Evolutionary conservation across 2,329 filamentous ascomycete genomes (phyloP).

Genomic region (Arthrobotrys sphaeroides): DNA sequence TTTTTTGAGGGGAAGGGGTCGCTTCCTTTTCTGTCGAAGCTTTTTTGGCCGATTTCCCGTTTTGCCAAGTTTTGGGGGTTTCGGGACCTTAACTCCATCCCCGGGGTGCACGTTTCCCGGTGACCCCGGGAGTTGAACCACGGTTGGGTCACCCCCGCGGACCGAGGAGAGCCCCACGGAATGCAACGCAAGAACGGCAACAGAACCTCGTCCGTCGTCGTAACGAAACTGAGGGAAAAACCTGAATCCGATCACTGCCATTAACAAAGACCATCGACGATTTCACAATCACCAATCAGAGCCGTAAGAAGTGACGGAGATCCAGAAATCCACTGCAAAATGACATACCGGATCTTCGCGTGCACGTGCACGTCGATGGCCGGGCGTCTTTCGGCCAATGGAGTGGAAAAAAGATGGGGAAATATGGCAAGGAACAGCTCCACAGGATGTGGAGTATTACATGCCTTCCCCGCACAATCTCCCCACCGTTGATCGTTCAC

Average conservation of each 20-base stretch:
- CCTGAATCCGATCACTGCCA: neutral
- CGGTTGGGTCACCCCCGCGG: neutral
- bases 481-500: slow-evolving; percentile 19
- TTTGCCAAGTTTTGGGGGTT: neutral
- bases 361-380: slow-evolving; percentile 6
- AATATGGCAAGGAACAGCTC: slow-evolving; percentile 5
- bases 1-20: neutral
- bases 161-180: neutral
- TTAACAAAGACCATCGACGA: neutral
- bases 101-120: neutral
- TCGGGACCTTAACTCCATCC: neutral
- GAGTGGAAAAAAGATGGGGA: neutral
- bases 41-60: slow-evolving; percentile 9
- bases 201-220: no score
- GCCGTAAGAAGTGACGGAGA: neutral
- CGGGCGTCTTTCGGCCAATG: neutral
- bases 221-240: neutral
- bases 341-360: slow-evolving; percentile 19
- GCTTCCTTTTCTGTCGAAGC: slow-evolving; percentile 14
- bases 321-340: slow-evolving; percentile 8
- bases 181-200: no score
- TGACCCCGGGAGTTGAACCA: neutral
- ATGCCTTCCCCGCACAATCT: slow-evolving; percentile 10
- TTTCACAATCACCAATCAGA: neutral
- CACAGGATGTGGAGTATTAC: slow-evolving; percentile 11